Percentiles rank a stretch among this genome's conserved stretches.
These are phyloP conservation scores for Saxophila tyrrhenica DNA, from an alignment of 495 filamentous ascomycete genomes.

Conservation along the genomic window DNA sequence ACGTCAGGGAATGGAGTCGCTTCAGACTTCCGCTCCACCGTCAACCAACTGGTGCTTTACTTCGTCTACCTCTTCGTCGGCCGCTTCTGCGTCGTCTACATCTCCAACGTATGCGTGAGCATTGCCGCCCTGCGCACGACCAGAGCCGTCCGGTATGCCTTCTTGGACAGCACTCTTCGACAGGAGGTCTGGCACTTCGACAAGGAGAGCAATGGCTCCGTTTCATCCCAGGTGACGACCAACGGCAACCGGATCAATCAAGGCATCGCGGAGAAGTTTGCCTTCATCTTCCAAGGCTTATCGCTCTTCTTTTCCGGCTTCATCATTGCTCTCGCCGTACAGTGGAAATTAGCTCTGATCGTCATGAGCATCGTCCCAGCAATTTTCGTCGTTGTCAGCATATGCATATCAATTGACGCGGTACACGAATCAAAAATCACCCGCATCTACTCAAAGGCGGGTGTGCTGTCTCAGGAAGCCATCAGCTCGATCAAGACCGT, in stretches of 20 bases:
- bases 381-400: slow-evolving; percentile 8
- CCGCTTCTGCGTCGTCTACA: slow-evolving; percentile 17
- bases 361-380: slow-evolving; percentile 14
- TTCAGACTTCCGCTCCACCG: slow-evolving; percentile 1
- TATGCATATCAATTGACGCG: slow-evolving; percentile 7
- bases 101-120: slow-evolving; percentile 12
- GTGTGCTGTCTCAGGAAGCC: slow-evolving; percentile 14
- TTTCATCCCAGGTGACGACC: slow-evolving; percentile 16
- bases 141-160: slow-evolving; percentile 9
- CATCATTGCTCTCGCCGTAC: slow-evolving; percentile 18
- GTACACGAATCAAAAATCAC: slow-evolving; percentile 4
- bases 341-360: slow-evolving; percentile 21
- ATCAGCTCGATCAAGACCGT: slow-evolving; percentile 22
- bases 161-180: slow-evolving; percentile 7
- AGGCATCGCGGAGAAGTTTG: slow-evolving; percentile 21
- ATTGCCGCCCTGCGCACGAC: slow-evolving; percentile 16
- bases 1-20: background rate
- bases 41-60: slow-evolving; percentile 16
- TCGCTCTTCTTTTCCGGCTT: slow-evolving; percentile 20
- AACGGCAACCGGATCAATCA: slow-evolving; percentile 19
- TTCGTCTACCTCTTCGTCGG: slow-evolving; percentile 23
- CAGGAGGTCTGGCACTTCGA: slow-evolving; percentile 19
- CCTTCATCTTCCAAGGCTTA: slow-evolving; percentile 12
- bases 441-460: slow-evolving; percentile 10
- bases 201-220: slow-evolving; percentile 11